A percentile compares a stretch with the other conserved stretches of the same genome.
These are phyloP conservation scores for Talaromyces borbonicus DNA, from an alignment of 495 filamentous ascomycete genomes.

Conservation along the genomic window DNA sequence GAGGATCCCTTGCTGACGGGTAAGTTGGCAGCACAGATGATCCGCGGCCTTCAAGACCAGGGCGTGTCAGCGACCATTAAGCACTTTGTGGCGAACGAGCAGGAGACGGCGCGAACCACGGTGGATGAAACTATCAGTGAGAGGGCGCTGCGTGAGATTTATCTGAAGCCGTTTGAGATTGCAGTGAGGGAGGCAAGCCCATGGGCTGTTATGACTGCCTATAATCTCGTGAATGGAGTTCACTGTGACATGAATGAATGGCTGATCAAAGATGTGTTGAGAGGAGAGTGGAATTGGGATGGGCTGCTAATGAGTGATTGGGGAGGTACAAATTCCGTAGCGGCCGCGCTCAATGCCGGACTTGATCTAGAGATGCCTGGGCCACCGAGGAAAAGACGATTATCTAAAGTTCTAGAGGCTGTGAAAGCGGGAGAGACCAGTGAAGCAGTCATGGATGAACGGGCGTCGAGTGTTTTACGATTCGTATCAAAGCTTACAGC, in stretches of 20 bases:
- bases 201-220: conserved; percentile 60
- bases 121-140: conserved; percentile 53
- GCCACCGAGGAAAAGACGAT: background rate
- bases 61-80: conserved; percentile 52
- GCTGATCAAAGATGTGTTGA: conserved; percentile 49
- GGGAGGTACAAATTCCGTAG: background rate
- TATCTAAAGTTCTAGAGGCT: background rate
- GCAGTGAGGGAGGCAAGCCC: conserved; percentile 51
- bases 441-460: background rate
- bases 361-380: background rate
- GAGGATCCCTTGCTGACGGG: conserved; percentile 62
- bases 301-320: background rate
- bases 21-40: conserved; percentile 27
- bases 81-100: conserved; percentile 65
- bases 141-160: conserved; percentile 59
- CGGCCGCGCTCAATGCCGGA: background rate
- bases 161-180: conserved; percentile 62
- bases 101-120: conserved; percentile 53
- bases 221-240: conserved; percentile 63
- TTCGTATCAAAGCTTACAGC: background rate
- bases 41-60: background rate
- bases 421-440: background rate
- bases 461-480: background rate
- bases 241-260: conserved; percentile 51
- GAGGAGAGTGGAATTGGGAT: conserved; percentile 53